phyloP scores from a whole-genome alignment of 2,329 filamentous ascomycete genomes.

The Venturia nashicola region DNA sequence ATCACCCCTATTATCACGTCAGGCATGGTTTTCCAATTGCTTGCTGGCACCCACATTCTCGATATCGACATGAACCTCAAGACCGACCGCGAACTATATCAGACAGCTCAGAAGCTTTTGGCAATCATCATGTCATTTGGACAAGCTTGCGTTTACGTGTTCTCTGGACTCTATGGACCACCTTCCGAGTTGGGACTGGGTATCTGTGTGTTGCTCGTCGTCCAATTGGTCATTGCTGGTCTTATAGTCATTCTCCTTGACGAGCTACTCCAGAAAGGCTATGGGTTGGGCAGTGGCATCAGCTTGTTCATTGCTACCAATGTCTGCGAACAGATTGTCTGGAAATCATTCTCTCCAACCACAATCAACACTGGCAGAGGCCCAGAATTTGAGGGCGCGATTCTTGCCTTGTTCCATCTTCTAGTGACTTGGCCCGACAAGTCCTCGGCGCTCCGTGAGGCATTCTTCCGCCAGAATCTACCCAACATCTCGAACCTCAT shows the following conservation, averaged over 20 bases:
- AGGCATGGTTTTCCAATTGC: conserved; percentile 99
- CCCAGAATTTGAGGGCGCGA: conserved; percentile 96
- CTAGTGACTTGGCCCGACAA: conserved; percentile 99
- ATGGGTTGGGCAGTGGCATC: conserved; percentile 28
- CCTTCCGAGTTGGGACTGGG: conserved; percentile 93
- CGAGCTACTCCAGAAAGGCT: conserved; percentile 98
- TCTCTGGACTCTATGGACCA: conserved; percentile 94
- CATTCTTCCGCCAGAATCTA: conserved; percentile 98
- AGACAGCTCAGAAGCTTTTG: conserved; percentile 87
- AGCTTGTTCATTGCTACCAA: conserved; percentile 63
- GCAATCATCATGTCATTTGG: conserved; percentile 75
- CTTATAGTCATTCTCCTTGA: conserved; percentile 98
- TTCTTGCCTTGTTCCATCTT: conserved; percentile 95
- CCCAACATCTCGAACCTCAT: conserved; percentile 99
- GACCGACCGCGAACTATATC: conserved; percentile 98
- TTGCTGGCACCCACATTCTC: conserved; percentile 98
- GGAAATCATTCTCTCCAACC: conserved; percentile 98
- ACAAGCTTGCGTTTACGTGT: conserved; percentile 94
- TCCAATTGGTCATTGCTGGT: conserved; percentile 94
- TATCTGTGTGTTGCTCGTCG: conserved; percentile 95
- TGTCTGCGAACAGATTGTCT: conserved; percentile 99
- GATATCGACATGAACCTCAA: conserved; percentile 99
- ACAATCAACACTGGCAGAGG: conserved; percentile 99
- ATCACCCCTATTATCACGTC: conserved; percentile 98
- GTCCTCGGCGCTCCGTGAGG: conserved; percentile 94